Conservation (phyloP, 768 basidiomycete species). For the Amanita subjunquillea region DNA sequence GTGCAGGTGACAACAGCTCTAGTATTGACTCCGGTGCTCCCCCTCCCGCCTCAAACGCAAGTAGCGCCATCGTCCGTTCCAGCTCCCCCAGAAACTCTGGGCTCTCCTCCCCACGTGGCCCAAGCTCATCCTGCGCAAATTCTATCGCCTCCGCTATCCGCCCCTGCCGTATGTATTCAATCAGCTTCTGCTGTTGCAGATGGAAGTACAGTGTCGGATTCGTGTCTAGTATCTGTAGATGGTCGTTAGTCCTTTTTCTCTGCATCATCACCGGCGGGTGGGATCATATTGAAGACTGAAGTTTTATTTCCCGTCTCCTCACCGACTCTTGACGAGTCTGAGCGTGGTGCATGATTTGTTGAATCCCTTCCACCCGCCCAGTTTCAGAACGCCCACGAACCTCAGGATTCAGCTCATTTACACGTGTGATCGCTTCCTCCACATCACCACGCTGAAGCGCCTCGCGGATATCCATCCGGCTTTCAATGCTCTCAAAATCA, state of each 20-base stretch:
- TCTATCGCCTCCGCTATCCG: slow-evolving; percentile 69
- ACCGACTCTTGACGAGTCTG: slow-evolving; percentile 66
- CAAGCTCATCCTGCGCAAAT: slow-evolving; percentile 91
- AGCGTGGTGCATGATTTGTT: slow-evolving; percentile 98
- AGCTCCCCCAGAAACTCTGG: slow-evolving; percentile 89
- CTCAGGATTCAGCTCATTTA: slow-evolving; percentile 95
- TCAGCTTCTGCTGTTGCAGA: slow-evolving; percentile 90
- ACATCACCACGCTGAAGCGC: slow-evolving; percentile 92
- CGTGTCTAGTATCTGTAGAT: slow-evolving; percentile 83
- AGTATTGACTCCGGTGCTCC: slow-evolving; percentile 56
- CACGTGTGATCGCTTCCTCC: slow-evolving; percentile 88
- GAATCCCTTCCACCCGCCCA: slow-evolving; percentile 56
- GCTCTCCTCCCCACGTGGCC: slow-evolving; percentile 90
- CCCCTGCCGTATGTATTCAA: slow-evolving; percentile 86
- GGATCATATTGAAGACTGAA: slow-evolving; percentile 96
- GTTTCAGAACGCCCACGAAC: slow-evolving; percentile 29
- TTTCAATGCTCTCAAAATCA: slow-evolving; percentile 89
- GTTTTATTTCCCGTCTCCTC: slow-evolving; percentile 77
- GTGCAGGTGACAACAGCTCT: slow-evolving; percentile 74
- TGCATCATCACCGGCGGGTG: slow-evolving; percentile 13
- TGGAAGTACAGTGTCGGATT: slow-evolving; percentile 92
- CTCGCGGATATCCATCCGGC: slow-evolving; percentile 88
- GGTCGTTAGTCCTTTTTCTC: slow-evolving; percentile 10
- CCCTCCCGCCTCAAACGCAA: slow-evolving; percentile 68
- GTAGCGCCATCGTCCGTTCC: slow-evolving; percentile 89